These are phyloP conservation scores for Leccinum rimulosum DNA, from an alignment of 768 basidiomycete genomes.

Conservation along the genomic window DNA sequence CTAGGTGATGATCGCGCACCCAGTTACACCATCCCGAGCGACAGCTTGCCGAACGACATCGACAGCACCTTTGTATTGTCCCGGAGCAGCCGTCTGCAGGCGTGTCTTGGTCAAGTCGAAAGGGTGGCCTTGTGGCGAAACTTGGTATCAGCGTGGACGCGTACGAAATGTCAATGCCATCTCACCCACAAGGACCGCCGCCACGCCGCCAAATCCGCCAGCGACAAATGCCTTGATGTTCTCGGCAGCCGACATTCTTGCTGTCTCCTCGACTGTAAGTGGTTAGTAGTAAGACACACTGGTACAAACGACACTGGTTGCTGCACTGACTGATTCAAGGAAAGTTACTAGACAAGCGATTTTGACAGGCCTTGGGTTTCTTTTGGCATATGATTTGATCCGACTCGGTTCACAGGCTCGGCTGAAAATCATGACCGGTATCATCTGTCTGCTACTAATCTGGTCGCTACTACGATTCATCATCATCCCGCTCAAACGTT, in stretches of 20 bases:
- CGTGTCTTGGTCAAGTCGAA: slow-evolving; percentile 98
- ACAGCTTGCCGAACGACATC: slow-evolving; percentile 92
- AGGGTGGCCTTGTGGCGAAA: slow-evolving; percentile 70
- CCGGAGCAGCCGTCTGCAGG: slow-evolving; percentile 86
- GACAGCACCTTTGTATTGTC: slow-evolving; percentile 85
- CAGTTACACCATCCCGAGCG: slow-evolving; percentile 85
- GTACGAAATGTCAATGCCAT: not conserved
- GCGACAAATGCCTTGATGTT: slow-evolving; percentile 84
- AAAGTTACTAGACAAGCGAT: slow-evolving; percentile 27
- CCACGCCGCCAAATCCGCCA: slow-evolving; percentile 89
- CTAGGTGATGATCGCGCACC: slow-evolving; percentile 47
- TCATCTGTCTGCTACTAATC: too few species aligned
- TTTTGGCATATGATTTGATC: slow-evolving; percentile 31
- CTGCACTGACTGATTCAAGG: not conserved
- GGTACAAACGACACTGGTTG: not conserved
- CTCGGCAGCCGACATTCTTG: slow-evolving; percentile 33
- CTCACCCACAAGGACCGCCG: slow-evolving; percentile 84
- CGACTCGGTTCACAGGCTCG: not conserved
- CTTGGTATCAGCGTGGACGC: slow-evolving; percentile 6
- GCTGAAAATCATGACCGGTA: too few species aligned
- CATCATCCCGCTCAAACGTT: slow-evolving; percentile 47
- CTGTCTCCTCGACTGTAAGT: slow-evolving; percentile 16
- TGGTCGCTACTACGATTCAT: too few species aligned
- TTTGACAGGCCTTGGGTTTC: slow-evolving; percentile 1
- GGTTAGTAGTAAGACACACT: slow-evolving; percentile 10